phyloP scores from a whole-genome alignment of 305 asterid species.

The Solanum hybrid region DNA sequence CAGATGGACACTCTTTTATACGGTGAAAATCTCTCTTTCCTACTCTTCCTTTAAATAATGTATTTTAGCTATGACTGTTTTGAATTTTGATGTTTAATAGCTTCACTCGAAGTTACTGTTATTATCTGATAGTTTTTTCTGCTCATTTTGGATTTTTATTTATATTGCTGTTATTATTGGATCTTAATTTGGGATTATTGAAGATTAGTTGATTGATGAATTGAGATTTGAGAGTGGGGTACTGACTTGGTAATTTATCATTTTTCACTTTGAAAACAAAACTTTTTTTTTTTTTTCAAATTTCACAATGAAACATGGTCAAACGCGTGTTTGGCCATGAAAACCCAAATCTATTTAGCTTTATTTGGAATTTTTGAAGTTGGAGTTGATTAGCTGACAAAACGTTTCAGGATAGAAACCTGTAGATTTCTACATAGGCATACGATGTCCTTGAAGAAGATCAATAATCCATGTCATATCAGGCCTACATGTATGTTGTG shows the following conservation, averaged over 20 bases:
- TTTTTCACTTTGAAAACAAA: neutral
- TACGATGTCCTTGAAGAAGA: neutral
- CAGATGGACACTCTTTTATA: constrained; percentile 54
- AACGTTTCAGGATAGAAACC: neutral
- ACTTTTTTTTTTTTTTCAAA: too few relatives aligned
- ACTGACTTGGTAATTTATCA: neutral
- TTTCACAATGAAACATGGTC: neutral
- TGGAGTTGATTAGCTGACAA: neutral
- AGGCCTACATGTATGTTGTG: neutral
- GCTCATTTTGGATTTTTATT: neutral
- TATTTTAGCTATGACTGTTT: neutral
- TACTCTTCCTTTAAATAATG: neutral
- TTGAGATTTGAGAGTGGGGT: neutral
- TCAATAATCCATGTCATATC: neutral
- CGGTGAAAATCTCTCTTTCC: constrained; percentile 26
- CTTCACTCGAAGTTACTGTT: neutral
- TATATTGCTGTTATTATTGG: neutral
- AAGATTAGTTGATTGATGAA: neutral
- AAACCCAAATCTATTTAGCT: neutral
- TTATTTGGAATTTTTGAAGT: neutral
- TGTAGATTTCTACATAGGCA: neutral
- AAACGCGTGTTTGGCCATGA: neutral
- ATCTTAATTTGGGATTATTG: neutral
- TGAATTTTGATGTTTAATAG: neutral
- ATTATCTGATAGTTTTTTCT: neutral